Evolutionary conservation across 176 grass and related monocot genomes (phyloP), one percentile per base, ranked within the genome.

Genomic region (Raddia distichophylla): DNA sequence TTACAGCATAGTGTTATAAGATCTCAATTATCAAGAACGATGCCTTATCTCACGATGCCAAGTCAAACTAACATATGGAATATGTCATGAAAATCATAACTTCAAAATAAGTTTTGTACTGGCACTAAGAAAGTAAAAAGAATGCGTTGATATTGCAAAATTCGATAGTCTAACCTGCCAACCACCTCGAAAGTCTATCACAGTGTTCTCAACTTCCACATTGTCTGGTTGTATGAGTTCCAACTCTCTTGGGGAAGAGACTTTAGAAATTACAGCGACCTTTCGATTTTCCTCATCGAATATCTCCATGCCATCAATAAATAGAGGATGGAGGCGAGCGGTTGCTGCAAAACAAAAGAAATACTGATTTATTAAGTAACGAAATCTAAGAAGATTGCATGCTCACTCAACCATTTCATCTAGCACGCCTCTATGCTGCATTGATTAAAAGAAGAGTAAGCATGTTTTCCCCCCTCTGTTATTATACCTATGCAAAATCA

Each of bases 261-360:
- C 80, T 66, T 91, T 82, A 42, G 73, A 95, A 80, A 95, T 79
- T 5, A 65, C 69, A 18, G 88, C 91, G 82, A 99, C 73, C 65
- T 72, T 93, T 71, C 70, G 66, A 17, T 80, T 83, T 34, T 84
- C 60, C 7, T 78, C 87, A 48, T 99, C 76, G 22, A 86, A 73
- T 81, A 99, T 81, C 15, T 80, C 50, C 34, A 73, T 62, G 6
- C 89, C 96, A 67, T 91, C 77, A 60, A 95, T 82, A 74, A 99
- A 95, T 32, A 95, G 89, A 77, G 96, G 87, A 50, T 82, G 70
- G 84, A 99, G 93, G 72, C 86, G 48, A 77, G 93, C 89, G 75
- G 81, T 98, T 60, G 93, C 96, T 95, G 88, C 65, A 73, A 45
- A 71, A 1, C 74, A 67, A n/a, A 60, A 42, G 52, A 47, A 82